A percentile compares a stretch with the other conserved stretches of the same genome.
Conservation (phyloP, 1,284 basidiomycete genomes). For the Rhodofomes roseus region DNA sequence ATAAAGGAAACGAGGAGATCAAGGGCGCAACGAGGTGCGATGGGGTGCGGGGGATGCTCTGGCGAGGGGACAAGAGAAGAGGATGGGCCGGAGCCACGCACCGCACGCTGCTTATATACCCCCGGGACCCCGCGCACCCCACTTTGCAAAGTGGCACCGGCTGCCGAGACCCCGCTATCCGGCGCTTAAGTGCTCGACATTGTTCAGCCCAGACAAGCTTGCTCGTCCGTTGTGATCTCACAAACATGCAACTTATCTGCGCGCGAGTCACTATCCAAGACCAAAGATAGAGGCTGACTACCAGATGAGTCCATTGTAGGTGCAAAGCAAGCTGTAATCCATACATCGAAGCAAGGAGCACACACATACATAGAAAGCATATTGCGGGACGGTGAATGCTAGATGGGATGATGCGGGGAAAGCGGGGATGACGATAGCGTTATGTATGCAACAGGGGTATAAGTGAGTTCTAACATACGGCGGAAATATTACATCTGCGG, state of each 20-base stretch:
- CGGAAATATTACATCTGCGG: neutral
- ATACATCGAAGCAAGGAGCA: neutral
- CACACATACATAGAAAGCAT: neutral
- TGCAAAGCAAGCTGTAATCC: neutral
- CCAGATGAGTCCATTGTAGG: neutral
- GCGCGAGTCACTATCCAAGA: too few species aligned
- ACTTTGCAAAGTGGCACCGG: too few species aligned
- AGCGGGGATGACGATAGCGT: neutral
- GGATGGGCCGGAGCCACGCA: neutral
- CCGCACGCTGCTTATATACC: conserved; percentile 4
- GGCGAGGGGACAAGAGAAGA: conserved; percentile 3
- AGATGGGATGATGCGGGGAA: neutral
- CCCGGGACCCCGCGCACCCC: conserved; percentile 8
- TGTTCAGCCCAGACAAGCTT: neutral
- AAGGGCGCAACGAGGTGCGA: conserved; percentile 9
- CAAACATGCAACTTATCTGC: too few species aligned
- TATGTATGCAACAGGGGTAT: neutral
- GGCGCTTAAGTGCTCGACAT: neutral
- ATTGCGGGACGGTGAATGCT: neutral
- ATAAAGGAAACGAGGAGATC: neutral
- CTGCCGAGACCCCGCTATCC: neutral
- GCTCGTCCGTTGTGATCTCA: too few species aligned
- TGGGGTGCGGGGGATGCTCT: conserved; percentile 8
- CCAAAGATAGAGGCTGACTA: neutral
- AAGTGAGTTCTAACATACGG: neutral